These are phyloP conservation scores for Pyrenochaeta sp. DNA, from an alignment of 2,329 filamentous ascomycete genomes.

Conservation along the genomic window DNA sequence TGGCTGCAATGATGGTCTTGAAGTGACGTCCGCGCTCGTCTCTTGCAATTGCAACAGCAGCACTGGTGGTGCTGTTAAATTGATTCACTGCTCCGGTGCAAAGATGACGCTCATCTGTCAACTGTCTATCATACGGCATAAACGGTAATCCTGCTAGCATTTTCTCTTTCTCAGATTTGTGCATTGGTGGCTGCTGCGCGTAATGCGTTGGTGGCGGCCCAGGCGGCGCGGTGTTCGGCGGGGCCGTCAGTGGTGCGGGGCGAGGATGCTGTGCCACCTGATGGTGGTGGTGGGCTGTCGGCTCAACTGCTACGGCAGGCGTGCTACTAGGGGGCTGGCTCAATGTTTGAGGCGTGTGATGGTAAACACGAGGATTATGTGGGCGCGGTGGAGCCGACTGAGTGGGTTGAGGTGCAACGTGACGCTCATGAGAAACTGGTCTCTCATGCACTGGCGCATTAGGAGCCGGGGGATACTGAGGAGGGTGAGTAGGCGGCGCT, in stretches of 20 bases:
- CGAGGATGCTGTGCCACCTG: constrained; percentile 31
- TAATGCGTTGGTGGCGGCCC: constrained; percentile 34
- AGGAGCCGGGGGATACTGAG: constrained; percentile 32
- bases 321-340: constrained; percentile 32
- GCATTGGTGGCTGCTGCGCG: constrained; percentile 33
- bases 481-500: constrained; percentile 9
- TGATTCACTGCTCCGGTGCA: constrained; percentile 82
- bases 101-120: constrained; percentile 82
- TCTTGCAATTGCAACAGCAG: constrained; percentile 69
- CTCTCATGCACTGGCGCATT: constrained; percentile 20
- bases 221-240: constrained; percentile 23
- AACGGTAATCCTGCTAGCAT: constrained; percentile 86
- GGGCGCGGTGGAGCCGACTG: constrained; percentile 31
- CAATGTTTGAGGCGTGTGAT: constrained; percentile 39
- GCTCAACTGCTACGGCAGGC: constrained; percentile 50
- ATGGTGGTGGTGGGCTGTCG: constrained; percentile 42
- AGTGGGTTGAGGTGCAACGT: constrained; percentile 19
- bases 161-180: constrained; percentile 80
- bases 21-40: constrained; percentile 75
- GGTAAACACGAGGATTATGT: constrained; percentile 40
- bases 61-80: constrained; percentile 85
- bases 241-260: constrained; percentile 24
- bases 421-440: constrained; percentile 33
- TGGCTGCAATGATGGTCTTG: constrained; percentile 73
- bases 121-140: constrained; percentile 77